Base-by-base conservation (phyloP, 1,284 basidiomycete genomes). In the Malassezia japonica region DNA sequence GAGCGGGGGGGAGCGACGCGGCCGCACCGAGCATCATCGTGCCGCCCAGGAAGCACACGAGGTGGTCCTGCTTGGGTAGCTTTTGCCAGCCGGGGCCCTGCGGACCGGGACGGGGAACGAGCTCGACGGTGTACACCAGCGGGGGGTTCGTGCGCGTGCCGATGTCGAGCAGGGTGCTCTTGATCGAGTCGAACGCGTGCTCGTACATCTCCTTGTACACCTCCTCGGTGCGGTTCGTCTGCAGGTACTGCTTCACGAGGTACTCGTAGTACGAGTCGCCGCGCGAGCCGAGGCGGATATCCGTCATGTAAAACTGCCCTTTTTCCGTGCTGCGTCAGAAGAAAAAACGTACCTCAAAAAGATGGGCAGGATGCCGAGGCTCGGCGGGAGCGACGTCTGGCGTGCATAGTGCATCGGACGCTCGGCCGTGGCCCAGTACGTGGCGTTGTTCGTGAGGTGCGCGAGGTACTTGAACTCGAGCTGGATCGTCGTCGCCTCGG, bases 251-350 rank as follows among this genome's bases (percentile, higher is more conserved):
- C 64, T 77, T 77, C 50, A 74, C 64, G 43, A 94, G 77, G 67
- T 92, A 92, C 74, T 95, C 91, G 72, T 94, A 96, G 76, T 85
- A 95, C 4, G 87, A 91, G 74, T 96, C 91, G 20, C 86, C 91
- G 25, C 91, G 80, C 15, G 88, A 91, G 8, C 91, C 91, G 13
- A 95, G 79, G 8, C 91, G 82, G 55, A 96, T 86, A 32, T 85
- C 81, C 18, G 84, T 83, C 9, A 81, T 52, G 28, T 82, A 77
- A 63, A 87, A 92, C 36, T 78, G 76, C 6, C 87, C 89, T 29
- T 76, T 78, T 16, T 80, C 67, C 0, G 83, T 54, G 44, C 58
- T 80, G 77, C 15, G 94, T 78, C 36, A 38, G 36, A 20, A 3
- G 12, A 6, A 6, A 12, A 6, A 1, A 38, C 36, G 13, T 16